Conservation (phyloP, 176 grass and related monocot species). For the Poa annua region DNA sequence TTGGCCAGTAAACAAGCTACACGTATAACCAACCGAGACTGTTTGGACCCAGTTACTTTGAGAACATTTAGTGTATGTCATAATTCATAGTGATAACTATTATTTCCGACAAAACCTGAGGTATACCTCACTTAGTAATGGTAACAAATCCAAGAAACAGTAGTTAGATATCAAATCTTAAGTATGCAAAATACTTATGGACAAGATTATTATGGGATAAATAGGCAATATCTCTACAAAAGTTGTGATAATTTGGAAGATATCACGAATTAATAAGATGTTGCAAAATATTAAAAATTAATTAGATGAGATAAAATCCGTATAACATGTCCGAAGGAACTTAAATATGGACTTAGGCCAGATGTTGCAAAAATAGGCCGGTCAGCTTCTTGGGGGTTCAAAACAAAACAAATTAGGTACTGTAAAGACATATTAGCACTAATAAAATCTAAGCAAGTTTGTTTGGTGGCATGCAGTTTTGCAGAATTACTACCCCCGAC, state of each 20-base stretch:
- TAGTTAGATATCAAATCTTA: not conserved
- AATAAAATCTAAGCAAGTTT: not conserved
- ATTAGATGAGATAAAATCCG: slow-evolving; percentile 7
- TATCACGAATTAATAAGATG: slow-evolving; percentile 2
- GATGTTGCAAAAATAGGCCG: not conserved
- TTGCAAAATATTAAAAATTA: not conserved
- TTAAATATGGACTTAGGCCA: not conserved
- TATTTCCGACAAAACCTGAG: not conserved
- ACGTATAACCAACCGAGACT: not conserved
- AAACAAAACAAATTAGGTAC: not conserved
- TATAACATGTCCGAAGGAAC: not conserved
- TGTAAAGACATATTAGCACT: slow-evolving; percentile 2
- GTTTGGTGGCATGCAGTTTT: not conserved
- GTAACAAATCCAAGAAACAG: too few species aligned
- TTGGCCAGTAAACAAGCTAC: not conserved
- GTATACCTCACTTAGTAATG: not conserved
- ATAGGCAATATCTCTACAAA: not conserved
- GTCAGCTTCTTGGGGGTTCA: not conserved
- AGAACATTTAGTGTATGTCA: not conserved
- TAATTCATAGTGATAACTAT: not conserved
- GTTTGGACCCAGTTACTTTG: not conserved
- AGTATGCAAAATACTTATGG: slow-evolving; percentile 24
- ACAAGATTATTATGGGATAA: slow-evolving; percentile 8
- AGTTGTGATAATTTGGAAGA: not conserved
- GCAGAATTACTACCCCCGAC: not conserved